Percentiles rank a stretch among this genome's conserved stretches.
These are phyloP conservation scores for Zygosaccharomyces sapae DNA, from an alignment of 1,139 yeast species.

Conservation along the genomic window DNA sequence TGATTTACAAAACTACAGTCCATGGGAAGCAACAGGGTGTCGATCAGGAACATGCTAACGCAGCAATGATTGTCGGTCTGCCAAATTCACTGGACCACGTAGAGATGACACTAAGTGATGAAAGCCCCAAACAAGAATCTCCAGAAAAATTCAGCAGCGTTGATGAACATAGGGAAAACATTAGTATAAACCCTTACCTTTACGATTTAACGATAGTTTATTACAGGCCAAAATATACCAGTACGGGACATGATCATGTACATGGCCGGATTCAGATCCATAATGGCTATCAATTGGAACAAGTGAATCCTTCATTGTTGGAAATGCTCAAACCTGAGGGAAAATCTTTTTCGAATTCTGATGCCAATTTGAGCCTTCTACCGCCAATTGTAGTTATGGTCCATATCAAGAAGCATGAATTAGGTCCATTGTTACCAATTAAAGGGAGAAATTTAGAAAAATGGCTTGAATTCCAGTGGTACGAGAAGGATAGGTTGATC, in stretches of 20 bases:
- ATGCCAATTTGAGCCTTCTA: slow-evolving; percentile 20
- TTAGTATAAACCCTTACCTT: slow-evolving; percentile 33
- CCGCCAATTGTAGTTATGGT: slow-evolving; percentile 46
- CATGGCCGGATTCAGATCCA: slow-evolving; percentile 21
- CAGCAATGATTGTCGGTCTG: slow-evolving; percentile 11
- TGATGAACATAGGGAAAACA: neutral
- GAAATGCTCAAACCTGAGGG: slow-evolving; percentile 47
- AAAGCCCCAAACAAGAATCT: slow-evolving; percentile 3
- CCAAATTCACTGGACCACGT: slow-evolving; percentile 10
- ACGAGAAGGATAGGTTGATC: slow-evolving; percentile 55
- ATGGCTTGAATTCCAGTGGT: slow-evolving; percentile 71
- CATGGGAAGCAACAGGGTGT: slow-evolving; percentile 20
- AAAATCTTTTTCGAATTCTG: slow-evolving; percentile 3
- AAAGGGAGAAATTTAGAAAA: slow-evolving; percentile 55
- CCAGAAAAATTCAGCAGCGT: neutral
- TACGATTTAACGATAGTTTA: slow-evolving; percentile 51
- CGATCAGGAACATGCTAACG: slow-evolving; percentile 11
- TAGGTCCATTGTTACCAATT: slow-evolving; percentile 47
- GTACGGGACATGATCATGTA: slow-evolving; percentile 16
- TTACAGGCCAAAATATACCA: slow-evolving; percentile 33
- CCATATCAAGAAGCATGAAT: slow-evolving; percentile 45
- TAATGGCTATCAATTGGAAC: slow-evolving; percentile 35
- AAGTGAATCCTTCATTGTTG: slow-evolving; percentile 49
- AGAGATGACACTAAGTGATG: slow-evolving; percentile 8
- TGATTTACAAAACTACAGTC: slow-evolving; percentile 18